A percentile compares a stretch with the other conserved stretches of the same genome.
Evolutionary conservation across 495 filamentous ascomycete species (phyloP).

Genomic region (Hypomontagnella submonticulosa): DNA sequence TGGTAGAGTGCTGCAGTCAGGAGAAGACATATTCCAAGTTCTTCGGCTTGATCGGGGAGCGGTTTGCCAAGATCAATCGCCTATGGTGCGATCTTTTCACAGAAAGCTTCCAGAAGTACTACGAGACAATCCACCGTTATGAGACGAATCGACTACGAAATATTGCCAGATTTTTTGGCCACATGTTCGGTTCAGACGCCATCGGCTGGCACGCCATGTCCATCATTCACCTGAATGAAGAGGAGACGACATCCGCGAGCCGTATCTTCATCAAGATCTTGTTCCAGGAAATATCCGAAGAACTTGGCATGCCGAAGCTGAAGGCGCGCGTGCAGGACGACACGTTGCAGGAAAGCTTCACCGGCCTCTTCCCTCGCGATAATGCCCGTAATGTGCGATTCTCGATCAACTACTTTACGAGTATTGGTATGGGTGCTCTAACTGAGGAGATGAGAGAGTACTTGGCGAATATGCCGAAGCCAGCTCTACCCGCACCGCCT

Average conservation of each 20-base stretch:
- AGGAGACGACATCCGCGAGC: slow-evolving; percentile 93
- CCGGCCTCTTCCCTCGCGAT: slow-evolving; percentile 90
- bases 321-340: slow-evolving; percentile 81
- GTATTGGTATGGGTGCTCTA: slow-evolving; percentile 91
- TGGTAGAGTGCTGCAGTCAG: slow-evolving; percentile 95
- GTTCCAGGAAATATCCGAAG: slow-evolving; percentile 90
- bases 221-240: slow-evolving; percentile 88
- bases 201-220: slow-evolving; percentile 92
- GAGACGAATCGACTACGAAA: slow-evolving; percentile 95
- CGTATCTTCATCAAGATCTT: slow-evolving; percentile 99
- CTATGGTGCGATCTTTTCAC: slow-evolving; percentile 95
- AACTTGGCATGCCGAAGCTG: slow-evolving; percentile 83
- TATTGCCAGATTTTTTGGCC: slow-evolving; percentile 93
- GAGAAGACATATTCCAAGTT: slow-evolving; percentile 97
- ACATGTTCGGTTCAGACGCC: slow-evolving; percentile 85
- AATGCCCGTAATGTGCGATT: slow-evolving; percentile 91
- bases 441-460: slow-evolving; percentile 95
- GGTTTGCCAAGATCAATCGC: slow-evolving; percentile 94
- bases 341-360: slow-evolving; percentile 77
- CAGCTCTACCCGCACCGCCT: slow-evolving; percentile 74
- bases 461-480: slow-evolving; percentile 85
- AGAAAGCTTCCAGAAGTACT: slow-evolving; percentile 87
- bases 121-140: slow-evolving; percentile 96
- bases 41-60: slow-evolving; percentile 91
- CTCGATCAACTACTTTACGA: slow-evolving; percentile 99